Evolutionary conservation across 1,284 basidiomycete genomes (phyloP), one percentile per base, ranked within the genome.

Genomic region (Papiliotrema laurentii): DNA sequence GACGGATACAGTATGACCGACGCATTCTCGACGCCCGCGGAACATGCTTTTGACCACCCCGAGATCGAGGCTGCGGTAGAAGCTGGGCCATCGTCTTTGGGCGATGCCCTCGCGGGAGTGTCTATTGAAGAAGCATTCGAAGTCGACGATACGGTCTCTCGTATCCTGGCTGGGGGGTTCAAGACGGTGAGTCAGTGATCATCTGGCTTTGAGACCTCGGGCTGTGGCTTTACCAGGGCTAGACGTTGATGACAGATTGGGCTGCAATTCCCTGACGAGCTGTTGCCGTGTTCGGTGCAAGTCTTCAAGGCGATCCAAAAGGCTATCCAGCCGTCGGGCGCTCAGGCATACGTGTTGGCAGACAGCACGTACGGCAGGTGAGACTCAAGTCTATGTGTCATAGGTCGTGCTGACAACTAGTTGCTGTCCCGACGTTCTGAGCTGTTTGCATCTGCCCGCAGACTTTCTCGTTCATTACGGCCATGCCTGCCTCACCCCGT

Each of bases 331-430:
- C 37, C 39, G 27, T 55, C 54, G 7, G 69, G 59, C 7, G 69
- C 66, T 21, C 73, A 93, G 59, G 77, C 91, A 24, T 97, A 93
- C 67, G 86, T 97, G 5, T 80, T 97, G 18, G 93, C 93, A 13
- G 94, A 97, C 73, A 97, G 93, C 24, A 96, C 92, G 25, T 97
- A 97, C 71, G 94, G 93, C 69, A 92, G 87, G 90, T 83, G 74
- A 59, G 83, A 7, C 63, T 39, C 13, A 39, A 14, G 1, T 14
- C 5, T 61, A 35, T 18, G 31, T 43, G 26, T 28, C 24, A 19
- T 42, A 13, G 5, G 11, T 30, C 33, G 10, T 28, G 21, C 24
- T 49, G 5, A 41, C 27, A 48, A 21, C 44, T n/a, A 96, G 91
- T 63, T 99, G 94, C 68, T 98, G 94, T 67, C 91, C 96, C 4